A percentile compares a stretch with the other conserved stretches of the same genome.
Evolutionary conservation across 2,329 filamentous ascomycete species (phyloP).

Genomic region (Chalara sp.): DNA sequence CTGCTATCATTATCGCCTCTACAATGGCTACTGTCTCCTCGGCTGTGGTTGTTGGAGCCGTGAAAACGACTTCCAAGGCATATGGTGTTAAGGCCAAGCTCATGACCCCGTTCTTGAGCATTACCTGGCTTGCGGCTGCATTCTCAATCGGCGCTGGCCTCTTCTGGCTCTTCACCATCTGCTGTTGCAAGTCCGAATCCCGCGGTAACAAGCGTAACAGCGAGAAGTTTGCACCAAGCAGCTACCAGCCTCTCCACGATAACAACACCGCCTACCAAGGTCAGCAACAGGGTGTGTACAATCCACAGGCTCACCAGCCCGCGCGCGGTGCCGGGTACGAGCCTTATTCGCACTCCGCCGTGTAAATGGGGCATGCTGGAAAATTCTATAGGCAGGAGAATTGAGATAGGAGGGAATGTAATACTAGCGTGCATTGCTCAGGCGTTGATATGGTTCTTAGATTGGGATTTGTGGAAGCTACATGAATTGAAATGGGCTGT

Average conservation of each 20-base stretch:
- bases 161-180: slow-evolving; percentile 89
- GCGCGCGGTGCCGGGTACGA: background rate
- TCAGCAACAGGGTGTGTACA: background rate
- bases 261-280: background rate
- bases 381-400: background rate
- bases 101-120: slow-evolving; percentile 62
- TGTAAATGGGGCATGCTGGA: background rate
- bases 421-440: background rate
- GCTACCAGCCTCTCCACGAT: background rate
- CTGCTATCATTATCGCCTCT: slow-evolving; percentile 54
- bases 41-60: slow-evolving; percentile 58
- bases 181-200: slow-evolving; percentile 60
- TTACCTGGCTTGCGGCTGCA: slow-evolving; percentile 73
- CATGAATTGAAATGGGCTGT: too few species aligned
- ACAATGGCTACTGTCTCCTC: slow-evolving; percentile 70
- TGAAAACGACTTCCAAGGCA: slow-evolving; percentile 58
- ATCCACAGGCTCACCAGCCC: background rate
- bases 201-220: slow-evolving; percentile 13
- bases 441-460: too few species aligned
- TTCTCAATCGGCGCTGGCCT: slow-evolving; percentile 69
- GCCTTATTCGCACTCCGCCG: background rate
- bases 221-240: slow-evolving; percentile 17
- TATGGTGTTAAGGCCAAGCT: slow-evolving; percentile 65
- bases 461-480: too few species aligned
- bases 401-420: background rate